Evolutionary conservation across 2,329 filamentous ascomycete species (phyloP).

Genomic region (Aureobasidium zeae): DNA sequence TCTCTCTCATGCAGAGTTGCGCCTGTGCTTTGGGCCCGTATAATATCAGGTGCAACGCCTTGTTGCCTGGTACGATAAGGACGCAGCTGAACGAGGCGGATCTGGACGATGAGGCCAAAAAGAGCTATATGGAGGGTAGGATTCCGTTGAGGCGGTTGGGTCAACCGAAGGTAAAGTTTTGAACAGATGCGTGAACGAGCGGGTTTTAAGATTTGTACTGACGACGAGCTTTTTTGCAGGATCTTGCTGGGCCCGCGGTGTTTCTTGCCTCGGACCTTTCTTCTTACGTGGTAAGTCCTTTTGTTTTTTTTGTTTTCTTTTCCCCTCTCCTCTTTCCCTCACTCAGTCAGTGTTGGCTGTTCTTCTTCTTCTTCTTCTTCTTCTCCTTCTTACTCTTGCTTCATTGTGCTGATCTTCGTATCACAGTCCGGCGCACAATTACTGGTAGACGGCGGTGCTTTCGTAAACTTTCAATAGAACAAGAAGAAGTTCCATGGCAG

Average conservation of each 20-base stretch:
- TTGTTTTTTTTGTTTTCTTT: background rate
- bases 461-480: conserved; percentile 73
- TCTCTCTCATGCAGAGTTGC: conserved; percentile 73
- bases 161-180: conserved; percentile 34
- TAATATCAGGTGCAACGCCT: conserved; percentile 70
- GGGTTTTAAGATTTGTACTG: background rate
- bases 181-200: too few relatives aligned
- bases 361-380: background rate
- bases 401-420: conserved; percentile 4
- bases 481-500: too few relatives aligned
- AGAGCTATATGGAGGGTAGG: conserved; percentile 67
- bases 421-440: conserved; percentile 63
- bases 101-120: conserved; percentile 62
- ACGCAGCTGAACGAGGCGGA: conserved; percentile 81
- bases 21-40: conserved; percentile 70
- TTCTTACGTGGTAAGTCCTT: conserved; percentile 52
- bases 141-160: conserved; percentile 73
- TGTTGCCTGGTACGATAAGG: conserved; percentile 72
- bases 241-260: conserved; percentile 74
- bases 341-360: too few relatives aligned
- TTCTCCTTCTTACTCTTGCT: background rate
- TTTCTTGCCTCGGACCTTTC: conserved; percentile 76
- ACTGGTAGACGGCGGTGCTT: conserved; percentile 78
- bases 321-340: too few relatives aligned
- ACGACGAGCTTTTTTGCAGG: conserved; percentile 33